Conservation (phyloP, 2,329 filamentous ascomycete genomes). For the Cercospora sojina region DNA sequence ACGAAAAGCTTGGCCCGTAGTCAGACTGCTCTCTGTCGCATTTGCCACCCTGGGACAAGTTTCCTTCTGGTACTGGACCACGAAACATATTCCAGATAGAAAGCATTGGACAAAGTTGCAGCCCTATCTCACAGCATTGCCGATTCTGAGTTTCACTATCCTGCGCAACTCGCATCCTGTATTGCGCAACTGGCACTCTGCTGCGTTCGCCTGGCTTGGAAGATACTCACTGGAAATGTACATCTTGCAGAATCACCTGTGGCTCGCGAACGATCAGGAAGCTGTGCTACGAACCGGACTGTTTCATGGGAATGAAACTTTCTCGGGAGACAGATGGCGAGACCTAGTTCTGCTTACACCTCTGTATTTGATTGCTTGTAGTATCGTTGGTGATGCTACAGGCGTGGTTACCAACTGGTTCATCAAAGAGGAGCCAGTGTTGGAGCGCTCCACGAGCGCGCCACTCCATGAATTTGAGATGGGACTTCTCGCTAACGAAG, state of each 20-base stretch:
- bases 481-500: slow-evolving; percentile 23
- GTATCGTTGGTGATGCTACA: slow-evolving; percentile 42
- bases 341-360: slow-evolving; percentile 45
- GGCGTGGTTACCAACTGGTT: slow-evolving; percentile 43
- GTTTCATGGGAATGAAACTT: slow-evolving; percentile 32
- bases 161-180: slow-evolving; percentile 52
- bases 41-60: slow-evolving; percentile 21
- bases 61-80: slow-evolving; percentile 38
- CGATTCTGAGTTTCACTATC: slow-evolving; percentile 54
- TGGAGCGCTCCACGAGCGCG: neutral
- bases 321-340: slow-evolving; percentile 35
- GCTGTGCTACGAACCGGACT: slow-evolving; percentile 48
- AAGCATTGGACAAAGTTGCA: slow-evolving; percentile 53
- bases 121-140: slow-evolving; percentile 55
- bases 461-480: slow-evolving; percentile 21
- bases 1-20: slow-evolving; percentile 28
- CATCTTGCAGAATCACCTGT: slow-evolving; percentile 61
- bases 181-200: slow-evolving; percentile 48
- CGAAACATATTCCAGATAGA: slow-evolving; percentile 37
- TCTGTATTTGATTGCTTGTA: slow-evolving; percentile 47
- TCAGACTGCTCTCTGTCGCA: slow-evolving; percentile 14
- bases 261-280: slow-evolving; percentile 59
- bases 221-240: slow-evolving; percentile 59
- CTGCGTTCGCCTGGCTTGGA: slow-evolving; percentile 56
- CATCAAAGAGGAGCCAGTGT: slow-evolving; percentile 25